Base-by-base conservation (phyloP, 129 eudicot genomes). In the Cynara cardunculus region DNA sequence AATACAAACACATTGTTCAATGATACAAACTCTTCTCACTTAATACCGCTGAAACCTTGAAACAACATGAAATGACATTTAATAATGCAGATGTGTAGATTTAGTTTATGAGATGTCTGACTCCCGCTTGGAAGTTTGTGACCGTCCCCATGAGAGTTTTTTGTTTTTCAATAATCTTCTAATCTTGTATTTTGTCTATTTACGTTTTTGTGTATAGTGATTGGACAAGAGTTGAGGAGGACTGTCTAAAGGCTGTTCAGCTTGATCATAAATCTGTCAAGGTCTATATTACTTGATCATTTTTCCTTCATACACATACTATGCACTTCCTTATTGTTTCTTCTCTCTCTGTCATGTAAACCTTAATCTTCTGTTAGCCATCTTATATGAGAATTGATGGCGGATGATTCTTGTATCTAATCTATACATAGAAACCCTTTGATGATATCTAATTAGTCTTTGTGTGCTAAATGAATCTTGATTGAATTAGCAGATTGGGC, bases 211-310 rank as follows among this genome's bases (percentile, higher is more conserved):
- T 75, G 26, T 75, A 5, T 53, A 82, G 85, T 82, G 85, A 82
- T 44, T 82, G 85, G 85, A 18, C 41, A 16, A 82, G 81, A 49
- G 85, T 76, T 32, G 85, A 82, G 39, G 85, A 82, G 64, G 85
- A 75, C 41, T 82, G 71, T n/a, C 59, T 31, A 64, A 46, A 64
- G 31, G 85, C 85, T 32, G 62, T 82, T 31, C 77, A 71, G 46
- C 85, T 82, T 69, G 81, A 82, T 82, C 85, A 71, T 46, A 75
- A 75, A 68, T 82, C 85, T 34, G 81, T 82, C 41, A 82, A 82
- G 85, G 85, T 82, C 28, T 74, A 73, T 30, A 53, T 77, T 19
- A 25, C 27, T 28, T 16, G 22, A 18, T 11, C 21, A 5, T 16
- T 72, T 22, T 39, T 18, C 26, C 19, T 73, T 4, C 24, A 16